phyloP scores from a whole-genome alignment of 768 basidiomycete species.

The Collybia sordida region DNA sequence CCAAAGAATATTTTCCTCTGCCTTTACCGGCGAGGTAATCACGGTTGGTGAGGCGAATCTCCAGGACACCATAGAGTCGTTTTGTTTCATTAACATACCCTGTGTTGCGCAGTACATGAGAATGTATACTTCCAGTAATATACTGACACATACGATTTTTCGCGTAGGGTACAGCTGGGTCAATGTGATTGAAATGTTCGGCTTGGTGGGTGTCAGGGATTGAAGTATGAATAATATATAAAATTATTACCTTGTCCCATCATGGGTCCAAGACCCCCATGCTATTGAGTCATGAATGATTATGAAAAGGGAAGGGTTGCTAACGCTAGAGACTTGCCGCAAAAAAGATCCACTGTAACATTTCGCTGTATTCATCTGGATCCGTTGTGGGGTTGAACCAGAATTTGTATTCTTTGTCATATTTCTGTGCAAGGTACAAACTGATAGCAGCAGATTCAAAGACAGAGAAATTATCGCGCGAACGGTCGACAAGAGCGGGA shows the following conservation, averaged over 20 bases:
- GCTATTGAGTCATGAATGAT: slow-evolving; percentile 36
- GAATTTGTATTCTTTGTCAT: slow-evolving; percentile 75
- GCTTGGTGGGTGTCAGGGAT: slow-evolving; percentile 27
- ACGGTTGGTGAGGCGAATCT: slow-evolving; percentile 66
- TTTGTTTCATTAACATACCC: slow-evolving; percentile 81
- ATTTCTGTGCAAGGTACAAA: slow-evolving; percentile 76
- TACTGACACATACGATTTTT: slow-evolving; percentile 47
- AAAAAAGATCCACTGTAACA: slow-evolving; percentile 88
- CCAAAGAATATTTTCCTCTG: slow-evolving; percentile 65
- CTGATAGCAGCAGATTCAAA: slow-evolving; percentile 85
- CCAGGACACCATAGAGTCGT: slow-evolving; percentile 78
- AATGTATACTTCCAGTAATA: neutral
- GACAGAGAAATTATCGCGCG: slow-evolving; percentile 59
- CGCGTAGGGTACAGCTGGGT: slow-evolving; percentile 68
- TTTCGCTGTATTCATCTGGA: slow-evolving; percentile 65
- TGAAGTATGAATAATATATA: neutral
- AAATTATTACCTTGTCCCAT: slow-evolving; percentile 59
- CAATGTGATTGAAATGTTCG: slow-evolving; percentile 64
- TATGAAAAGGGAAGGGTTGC: neutral
- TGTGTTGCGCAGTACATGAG: slow-evolving; percentile 18
- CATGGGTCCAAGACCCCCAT: slow-evolving; percentile 85
- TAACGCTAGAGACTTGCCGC: slow-evolving; percentile 37
- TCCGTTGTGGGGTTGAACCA: slow-evolving; percentile 54
- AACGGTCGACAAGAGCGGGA: slow-evolving; percentile 62
- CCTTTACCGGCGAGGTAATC: slow-evolving; percentile 80